These are phyloP conservation scores for Alectoria sarmentosa DNA, from an alignment of 495 filamentous ascomycete species.

Conservation along the genomic window DNA sequence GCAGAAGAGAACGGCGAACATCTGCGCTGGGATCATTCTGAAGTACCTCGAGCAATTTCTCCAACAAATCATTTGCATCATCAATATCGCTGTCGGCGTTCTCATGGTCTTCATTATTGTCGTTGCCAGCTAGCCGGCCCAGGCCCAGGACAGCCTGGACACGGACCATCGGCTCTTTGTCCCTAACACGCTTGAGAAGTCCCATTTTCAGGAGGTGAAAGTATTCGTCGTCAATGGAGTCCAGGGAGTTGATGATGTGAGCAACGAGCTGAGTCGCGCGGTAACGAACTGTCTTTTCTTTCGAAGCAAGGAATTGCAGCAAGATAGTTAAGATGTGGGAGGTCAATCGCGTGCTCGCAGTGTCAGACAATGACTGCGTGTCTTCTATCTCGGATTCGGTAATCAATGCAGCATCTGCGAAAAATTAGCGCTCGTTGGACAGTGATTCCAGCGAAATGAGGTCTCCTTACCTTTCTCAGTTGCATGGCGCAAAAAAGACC, in stretches of 20 bases:
- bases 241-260: constrained; percentile 82
- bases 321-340: constrained; percentile 61
- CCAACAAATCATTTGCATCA: constrained; percentile 54
- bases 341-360: constrained; percentile 72
- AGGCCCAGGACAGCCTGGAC: constrained; percentile 92
- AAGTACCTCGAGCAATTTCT: constrained; percentile 82
- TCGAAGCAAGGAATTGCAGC: constrained; percentile 63
- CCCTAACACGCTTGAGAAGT: constrained; percentile 74
- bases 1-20: constrained; percentile 76
- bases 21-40: constrained; percentile 94
- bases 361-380: constrained; percentile 62
- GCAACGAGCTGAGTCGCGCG: constrained; percentile 82
- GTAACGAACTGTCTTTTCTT: constrained; percentile 90
- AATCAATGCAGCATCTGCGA: constrained; percentile 42
- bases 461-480: constrained; percentile 69
- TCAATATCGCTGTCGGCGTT: constrained; percentile 56
- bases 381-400: constrained; percentile 39
- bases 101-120: constrained; percentile 64
- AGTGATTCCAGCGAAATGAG: constrained; percentile 21
- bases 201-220: constrained; percentile 72
- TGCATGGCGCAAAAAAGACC: constrained; percentile 73
- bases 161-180: constrained; percentile 87
- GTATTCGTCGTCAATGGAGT: constrained; percentile 81
- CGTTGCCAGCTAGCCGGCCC: constrained; percentile 74
- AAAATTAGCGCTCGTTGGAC: constrained; percentile 6